A percentile compares a stretch with the other conserved stretches of the same genome.
Conservation (phyloP, 768 basidiomycete species). For the Austroboletus eburneus region DNA sequence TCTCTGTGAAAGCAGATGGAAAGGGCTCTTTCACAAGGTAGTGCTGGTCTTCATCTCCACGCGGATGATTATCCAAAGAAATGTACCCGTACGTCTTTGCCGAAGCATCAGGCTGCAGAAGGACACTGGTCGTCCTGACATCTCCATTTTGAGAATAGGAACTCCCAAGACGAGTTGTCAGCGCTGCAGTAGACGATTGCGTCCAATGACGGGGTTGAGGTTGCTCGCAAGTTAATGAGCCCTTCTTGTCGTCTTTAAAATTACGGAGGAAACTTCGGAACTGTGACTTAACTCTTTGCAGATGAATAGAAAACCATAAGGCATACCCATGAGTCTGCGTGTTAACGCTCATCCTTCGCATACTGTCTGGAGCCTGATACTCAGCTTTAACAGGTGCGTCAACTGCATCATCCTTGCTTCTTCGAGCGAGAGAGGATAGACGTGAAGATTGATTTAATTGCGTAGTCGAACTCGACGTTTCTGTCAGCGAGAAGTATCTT, state of each 20-base stretch:
- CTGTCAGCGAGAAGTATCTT: conserved; percentile 4
- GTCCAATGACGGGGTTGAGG: background rate
- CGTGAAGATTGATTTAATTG: background rate
- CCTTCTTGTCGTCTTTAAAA: background rate
- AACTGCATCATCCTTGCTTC: too few relatives aligned
- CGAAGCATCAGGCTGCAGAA: background rate
- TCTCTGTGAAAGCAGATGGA: background rate
- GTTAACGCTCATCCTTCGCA: background rate
- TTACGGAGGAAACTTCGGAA: background rate
- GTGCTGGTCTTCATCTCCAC: background rate
- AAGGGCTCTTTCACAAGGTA: background rate
- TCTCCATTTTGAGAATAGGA: background rate
- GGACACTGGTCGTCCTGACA: background rate
- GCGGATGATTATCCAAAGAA: background rate
- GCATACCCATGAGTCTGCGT: conserved; percentile 10
- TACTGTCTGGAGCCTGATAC: background rate
- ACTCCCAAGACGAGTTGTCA: background rate
- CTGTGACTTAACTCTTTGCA: background rate
- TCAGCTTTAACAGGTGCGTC: background rate
- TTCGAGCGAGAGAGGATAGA: background rate
- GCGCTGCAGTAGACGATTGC: background rate
- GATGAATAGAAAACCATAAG: background rate
- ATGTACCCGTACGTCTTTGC: background rate
- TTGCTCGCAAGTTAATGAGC: background rate
- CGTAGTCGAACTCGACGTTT: background rate